Base-by-base conservation (phyloP, 306 rosid genomes). In the Luffa aegyptiaca region DNA sequence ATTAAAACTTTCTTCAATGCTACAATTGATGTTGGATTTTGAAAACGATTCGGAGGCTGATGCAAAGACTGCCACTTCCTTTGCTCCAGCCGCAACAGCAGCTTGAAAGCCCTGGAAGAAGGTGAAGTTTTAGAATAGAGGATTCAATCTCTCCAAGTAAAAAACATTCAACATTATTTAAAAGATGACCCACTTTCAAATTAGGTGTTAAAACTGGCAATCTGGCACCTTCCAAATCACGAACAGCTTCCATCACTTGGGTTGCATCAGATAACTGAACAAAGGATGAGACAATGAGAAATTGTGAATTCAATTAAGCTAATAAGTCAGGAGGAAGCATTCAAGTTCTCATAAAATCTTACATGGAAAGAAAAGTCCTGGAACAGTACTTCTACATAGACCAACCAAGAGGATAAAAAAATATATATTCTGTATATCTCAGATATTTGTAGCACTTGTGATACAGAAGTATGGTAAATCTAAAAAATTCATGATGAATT, bases 1-100 rank as follows among this genome's bases (percentile, higher is more conserved):
- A 52, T 42, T 78, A 63, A 93, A 92, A 82, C 98, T 90, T 77
- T 92, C 96, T 88, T 93, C 96, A 79, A 93, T 85, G 76, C 91
- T 93, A 74, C 97, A 93, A 79, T 92, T 93, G 79, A 92, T 93
- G 88, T 93, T 93, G 45, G 97, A 84, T 85, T 89, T 90, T 42
- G 98, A 93, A 87, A 93, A 93, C 11, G 93, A 88, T 86, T 93
- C 98, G 42, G 98, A 93, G 75, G 98, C 97, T 68, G 98, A 89
- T 51, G 98, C 97, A 83, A 93, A 93, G 76, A 93, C 80, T 75
- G 97, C 98, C 46, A 93, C 85, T 77, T 92, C 97, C 86, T 89
- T 93, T 11, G 98, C 93, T 81, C 98, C 98, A 75, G 97, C 90
- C 33, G 93, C 97, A 18, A 90, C 35, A 75, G 98, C 97, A 73